Evolutionary conservation across 768 basidiomycete genomes (phyloP), one percentile per base, ranked within the genome.

Genomic region (Lactarius tabidus): DNA sequence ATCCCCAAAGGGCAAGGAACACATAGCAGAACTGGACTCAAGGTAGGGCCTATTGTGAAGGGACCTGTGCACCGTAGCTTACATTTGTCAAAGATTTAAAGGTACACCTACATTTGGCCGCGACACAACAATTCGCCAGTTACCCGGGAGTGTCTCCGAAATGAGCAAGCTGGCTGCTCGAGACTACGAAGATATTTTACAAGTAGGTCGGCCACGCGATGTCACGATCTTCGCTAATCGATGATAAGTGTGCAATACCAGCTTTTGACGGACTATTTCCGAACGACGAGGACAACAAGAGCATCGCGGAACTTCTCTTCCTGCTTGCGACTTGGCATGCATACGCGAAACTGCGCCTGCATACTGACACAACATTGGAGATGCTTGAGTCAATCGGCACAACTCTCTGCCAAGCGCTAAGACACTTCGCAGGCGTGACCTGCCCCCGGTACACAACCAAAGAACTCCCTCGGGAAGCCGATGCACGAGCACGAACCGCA

Each of bases 231-330:
- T 3, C 12, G 38, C 43, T 23, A n/a, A 45, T 4, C 2, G 10
- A 45, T 18, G 6, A 12, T 2, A 3, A 58, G 57, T 43, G 57
- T 7, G 14, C 57, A 15, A 41, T 58, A 8, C 57, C 57, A 1
- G 36, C 23, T 2, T 58, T 58, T 41, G 57, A 41, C 2, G 38
- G 23, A 3, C 17, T 60, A 74, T 48, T 79, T 78, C 61, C 23
- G 8, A 14, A 12, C 1, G 43, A 45, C 8, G n/a, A 68, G 2
- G 79, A 81, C 63, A 81, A 84, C 65, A 64, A 73, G 0, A 70
- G 83, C 58, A 81, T 81, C 52, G 75, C 78, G 12, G 14, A 74
- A 79, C 20, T 41, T 72, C 1, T 38, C 14, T 36, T 36, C 12
- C 72, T 17, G 8, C 14, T 41, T 15, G 38, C 57, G 5, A 36